Conservation (phyloP, 2,329 filamentous ascomycete genomes). For the Magnaporthiopsis incrustans region DNA sequence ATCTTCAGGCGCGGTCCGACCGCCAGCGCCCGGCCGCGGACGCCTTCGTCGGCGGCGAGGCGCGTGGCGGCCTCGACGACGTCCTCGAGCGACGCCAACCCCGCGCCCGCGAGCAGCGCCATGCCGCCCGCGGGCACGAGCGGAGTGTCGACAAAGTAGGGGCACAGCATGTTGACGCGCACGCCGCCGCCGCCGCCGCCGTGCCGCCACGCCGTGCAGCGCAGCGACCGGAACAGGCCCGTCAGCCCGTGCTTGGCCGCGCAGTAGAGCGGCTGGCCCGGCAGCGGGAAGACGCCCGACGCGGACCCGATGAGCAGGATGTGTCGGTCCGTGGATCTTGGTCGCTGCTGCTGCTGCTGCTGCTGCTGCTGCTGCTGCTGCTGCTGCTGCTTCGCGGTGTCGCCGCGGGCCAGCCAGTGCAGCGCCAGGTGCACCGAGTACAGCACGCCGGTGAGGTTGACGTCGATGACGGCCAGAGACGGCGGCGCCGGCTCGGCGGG, state of each 20-base stretch:
- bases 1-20: slow-evolving; percentile 25
- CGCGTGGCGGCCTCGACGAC: slow-evolving; percentile 57
- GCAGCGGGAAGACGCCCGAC: slow-evolving; percentile 41
- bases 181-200: slow-evolving; percentile 36
- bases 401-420: slow-evolving; percentile 46
- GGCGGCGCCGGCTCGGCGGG: slow-evolving; percentile 39
- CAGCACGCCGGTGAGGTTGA: slow-evolving; percentile 56
- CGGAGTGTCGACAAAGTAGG: slow-evolving; percentile 56
- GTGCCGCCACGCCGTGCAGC: slow-evolving; percentile 34
- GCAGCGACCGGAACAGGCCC: slow-evolving; percentile 53
- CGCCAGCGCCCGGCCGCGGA: slow-evolving; percentile 48
- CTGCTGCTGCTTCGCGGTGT: slow-evolving; percentile 8
- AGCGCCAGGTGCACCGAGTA: slow-evolving; percentile 60
- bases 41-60: slow-evolving; percentile 45
- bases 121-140: slow-evolving; percentile 22
- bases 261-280: slow-evolving; percentile 45
- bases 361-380: too few species aligned
- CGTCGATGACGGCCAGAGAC: slow-evolving; percentile 44
- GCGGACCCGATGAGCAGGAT: slow-evolving; percentile 56
- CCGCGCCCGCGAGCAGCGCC: slow-evolving; percentile 43
- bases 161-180: slow-evolving; percentile 57
- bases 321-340: slow-evolving; percentile 44
- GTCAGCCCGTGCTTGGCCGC: slow-evolving; percentile 59
- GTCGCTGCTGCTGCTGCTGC: too few species aligned
- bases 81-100: slow-evolving; percentile 44